These are phyloP conservation scores for Mycena galericulata DNA, from an alignment of 768 basidiomycete genomes.

Conservation along the genomic window DNA sequence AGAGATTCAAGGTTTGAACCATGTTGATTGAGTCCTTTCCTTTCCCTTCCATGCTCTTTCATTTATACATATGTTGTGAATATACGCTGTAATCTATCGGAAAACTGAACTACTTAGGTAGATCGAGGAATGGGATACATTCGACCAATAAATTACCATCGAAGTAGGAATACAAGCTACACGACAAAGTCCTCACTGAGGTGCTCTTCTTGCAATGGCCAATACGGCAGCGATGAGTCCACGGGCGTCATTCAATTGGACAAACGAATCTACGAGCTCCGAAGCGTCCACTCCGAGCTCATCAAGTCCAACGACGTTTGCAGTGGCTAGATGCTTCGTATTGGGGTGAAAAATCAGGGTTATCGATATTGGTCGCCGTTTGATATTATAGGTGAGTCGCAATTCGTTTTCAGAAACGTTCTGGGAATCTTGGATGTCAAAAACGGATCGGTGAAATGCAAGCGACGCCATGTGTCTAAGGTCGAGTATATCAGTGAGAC, in stretches of 20 bases:
- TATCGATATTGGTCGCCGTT: constrained; percentile 58
- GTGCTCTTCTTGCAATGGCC: constrained; percentile 52
- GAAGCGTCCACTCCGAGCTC: constrained; percentile 65
- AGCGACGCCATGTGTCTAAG: constrained; percentile 76
- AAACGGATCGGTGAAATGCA: constrained; percentile 70
- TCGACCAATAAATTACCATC: too few relatives aligned
- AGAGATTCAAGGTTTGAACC: constrained; percentile 28
- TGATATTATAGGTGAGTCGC: constrained; percentile 72
- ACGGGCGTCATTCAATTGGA: constrained; percentile 73
- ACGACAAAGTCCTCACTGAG: too few relatives aligned
- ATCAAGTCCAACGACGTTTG: constrained; percentile 63
- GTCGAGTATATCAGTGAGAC: not conserved
- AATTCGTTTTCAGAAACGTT: constrained; percentile 82
- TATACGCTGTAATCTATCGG: constrained; percentile 23
- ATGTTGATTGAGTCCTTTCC: constrained; percentile 10
- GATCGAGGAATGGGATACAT: too few relatives aligned
- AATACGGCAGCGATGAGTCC: constrained; percentile 74
- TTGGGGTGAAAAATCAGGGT: constrained; percentile 78
- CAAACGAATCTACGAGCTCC: constrained; percentile 71
- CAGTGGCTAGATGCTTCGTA: constrained; percentile 73
- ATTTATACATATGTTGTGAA: constrained; percentile 6
- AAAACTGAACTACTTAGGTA: too few relatives aligned
- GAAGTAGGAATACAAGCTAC: too few relatives aligned
- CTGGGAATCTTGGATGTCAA: constrained; percentile 69
- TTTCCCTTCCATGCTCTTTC: too few relatives aligned